Conservation (phyloP, 495 filamentous ascomycete genomes). For the Trichoderma virens region DNA sequence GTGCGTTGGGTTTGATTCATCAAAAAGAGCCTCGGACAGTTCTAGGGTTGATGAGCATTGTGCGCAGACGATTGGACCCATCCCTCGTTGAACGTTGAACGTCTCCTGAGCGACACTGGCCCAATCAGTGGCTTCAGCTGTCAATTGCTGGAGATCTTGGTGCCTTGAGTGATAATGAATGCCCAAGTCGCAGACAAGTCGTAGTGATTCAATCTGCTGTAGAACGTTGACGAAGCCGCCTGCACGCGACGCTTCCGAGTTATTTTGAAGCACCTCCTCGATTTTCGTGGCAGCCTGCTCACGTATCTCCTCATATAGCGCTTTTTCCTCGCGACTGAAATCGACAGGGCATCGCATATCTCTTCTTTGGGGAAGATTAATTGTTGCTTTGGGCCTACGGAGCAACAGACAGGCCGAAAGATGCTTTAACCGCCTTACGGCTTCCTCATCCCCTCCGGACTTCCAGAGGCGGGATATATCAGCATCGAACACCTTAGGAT, state of each 20-base stretch:
- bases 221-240: conserved; percentile 26
- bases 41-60: conserved; percentile 9
- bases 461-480: conserved; percentile 30
- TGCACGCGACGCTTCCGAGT: background rate
- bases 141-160: background rate
- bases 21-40: conserved; percentile 5
- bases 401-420: conserved; percentile 28
- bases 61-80: conserved; percentile 11
- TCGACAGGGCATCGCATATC: conserved; percentile 22
- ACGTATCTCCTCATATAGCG: conserved; percentile 22
- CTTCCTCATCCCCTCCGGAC: conserved; percentile 23
- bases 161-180: conserved; percentile 20
- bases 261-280: conserved; percentile 15
- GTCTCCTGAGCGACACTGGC: conserved; percentile 16
- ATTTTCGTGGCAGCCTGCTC: conserved; percentile 18
- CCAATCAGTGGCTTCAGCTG: conserved; percentile 14
- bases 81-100: conserved; percentile 20
- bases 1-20: background rate
- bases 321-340: conserved; percentile 23
- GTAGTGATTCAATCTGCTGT: conserved; percentile 34
- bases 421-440: conserved; percentile 27
- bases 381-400: conserved; percentile 27
- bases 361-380: conserved; percentile 23
- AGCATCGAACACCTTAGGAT: conserved; percentile 25
- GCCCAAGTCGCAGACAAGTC: conserved; percentile 36